Evolutionary conservation across 495 filamentous ascomycete species (phyloP).

Genomic region (Clavariopsis aquatica): DNA sequence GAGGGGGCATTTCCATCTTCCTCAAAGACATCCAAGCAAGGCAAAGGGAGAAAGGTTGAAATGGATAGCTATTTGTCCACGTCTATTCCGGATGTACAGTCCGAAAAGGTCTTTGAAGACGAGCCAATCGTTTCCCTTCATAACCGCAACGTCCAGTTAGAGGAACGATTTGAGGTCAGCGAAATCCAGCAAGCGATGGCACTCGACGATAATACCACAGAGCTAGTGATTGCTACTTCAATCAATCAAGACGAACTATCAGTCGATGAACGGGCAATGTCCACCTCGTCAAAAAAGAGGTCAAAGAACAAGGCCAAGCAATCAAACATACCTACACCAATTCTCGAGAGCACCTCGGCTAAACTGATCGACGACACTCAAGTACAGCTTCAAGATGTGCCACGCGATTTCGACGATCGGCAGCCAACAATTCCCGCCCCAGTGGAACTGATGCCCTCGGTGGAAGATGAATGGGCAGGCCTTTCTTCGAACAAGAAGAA

Average conservation of each 20-base stretch:
- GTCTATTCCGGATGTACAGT: too few relatives aligned
- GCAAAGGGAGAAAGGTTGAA: slow-evolving; percentile 37
- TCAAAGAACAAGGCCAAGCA: slow-evolving; percentile 45
- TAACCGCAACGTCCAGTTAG: too few relatives aligned
- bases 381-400: not conserved
- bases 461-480: slow-evolving; percentile 6
- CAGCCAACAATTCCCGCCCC: not conserved
- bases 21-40: slow-evolving; percentile 44
- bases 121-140: too few relatives aligned
- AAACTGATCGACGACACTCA: not conserved
- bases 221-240: not conserved
- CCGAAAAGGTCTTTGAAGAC: too few relatives aligned
- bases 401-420: not conserved
- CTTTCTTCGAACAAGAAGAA: slow-evolving; percentile 21
- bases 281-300: slow-evolving; percentile 1
- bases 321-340: slow-evolving; percentile 6
- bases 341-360: not conserved
- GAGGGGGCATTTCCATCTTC: slow-evolving; percentile 10
- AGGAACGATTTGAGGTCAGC: too few relatives aligned
- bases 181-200: too few relatives aligned
- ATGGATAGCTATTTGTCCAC: too few relatives aligned
- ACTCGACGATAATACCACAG: too few relatives aligned
- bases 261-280: slow-evolving; percentile 9
- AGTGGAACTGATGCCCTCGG: not conserved
- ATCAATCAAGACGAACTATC: not conserved